phyloP scores from a whole-genome alignment of 2,329 filamentous ascomycete species.

The Allantophomopsis cytisporea region DNA sequence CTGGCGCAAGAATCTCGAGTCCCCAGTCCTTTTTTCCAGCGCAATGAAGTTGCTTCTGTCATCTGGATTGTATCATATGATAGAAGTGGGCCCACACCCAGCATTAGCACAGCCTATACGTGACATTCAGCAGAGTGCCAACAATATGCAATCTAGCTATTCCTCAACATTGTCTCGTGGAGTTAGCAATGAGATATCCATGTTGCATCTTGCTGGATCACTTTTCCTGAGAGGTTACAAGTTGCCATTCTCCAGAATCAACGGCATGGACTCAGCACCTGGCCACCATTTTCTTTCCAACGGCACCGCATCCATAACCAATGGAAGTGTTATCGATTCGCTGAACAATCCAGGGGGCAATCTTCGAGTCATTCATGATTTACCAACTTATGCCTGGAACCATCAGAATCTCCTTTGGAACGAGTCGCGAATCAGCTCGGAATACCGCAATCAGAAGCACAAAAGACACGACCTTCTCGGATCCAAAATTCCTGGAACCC shows the following conservation, averaged over 20 bases:
- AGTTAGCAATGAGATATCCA: too few relatives aligned
- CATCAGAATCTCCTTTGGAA: conserved; percentile 35
- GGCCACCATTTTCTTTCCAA: too few relatives aligned
- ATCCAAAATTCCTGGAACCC: not conserved
- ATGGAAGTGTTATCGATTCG: too few relatives aligned
- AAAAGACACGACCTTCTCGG: conserved; percentile 35
- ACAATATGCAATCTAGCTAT: not conserved
- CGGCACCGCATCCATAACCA: too few relatives aligned
- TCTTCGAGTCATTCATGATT: conserved; percentile 10
- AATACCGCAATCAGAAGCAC: conserved; percentile 28
- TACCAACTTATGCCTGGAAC: conserved; percentile 38
- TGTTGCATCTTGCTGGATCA: not conserved
- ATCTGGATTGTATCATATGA: not conserved
- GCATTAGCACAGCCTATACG: not conserved
- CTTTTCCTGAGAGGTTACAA: not conserved
- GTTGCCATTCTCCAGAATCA: not conserved
- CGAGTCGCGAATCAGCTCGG: conserved; percentile 29
- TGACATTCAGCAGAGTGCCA: not conserved
- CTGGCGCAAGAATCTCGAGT: conserved; percentile 6
- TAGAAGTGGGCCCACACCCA: conserved; percentile 1
- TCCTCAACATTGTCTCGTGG: not conserved
- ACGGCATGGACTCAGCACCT: too few relatives aligned
- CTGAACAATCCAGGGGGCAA: too few relatives aligned
- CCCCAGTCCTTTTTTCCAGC: conserved; percentile 5
- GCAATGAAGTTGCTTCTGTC: not conserved